A percentile compares a stretch with the other conserved stretches of the same genome.
Conservation (phyloP, 2,329 filamentous ascomycete genomes). For the Bipolaris cookei region DNA sequence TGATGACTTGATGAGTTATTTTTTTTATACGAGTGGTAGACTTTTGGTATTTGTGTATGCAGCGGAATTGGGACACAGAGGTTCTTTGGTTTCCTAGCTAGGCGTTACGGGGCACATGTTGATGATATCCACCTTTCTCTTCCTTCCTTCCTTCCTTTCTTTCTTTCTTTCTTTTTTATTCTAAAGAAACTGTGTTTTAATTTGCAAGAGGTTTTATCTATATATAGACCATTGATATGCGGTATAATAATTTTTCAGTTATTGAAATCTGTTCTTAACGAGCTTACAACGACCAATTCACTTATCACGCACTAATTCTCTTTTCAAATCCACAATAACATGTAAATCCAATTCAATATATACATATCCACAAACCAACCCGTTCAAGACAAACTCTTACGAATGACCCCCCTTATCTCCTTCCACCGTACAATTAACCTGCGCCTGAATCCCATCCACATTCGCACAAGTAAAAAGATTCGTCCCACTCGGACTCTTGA, state of each 20-base stretch:
- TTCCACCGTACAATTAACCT: slow-evolving; percentile 39
- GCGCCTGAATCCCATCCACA: slow-evolving; percentile 36
- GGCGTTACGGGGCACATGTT: background rate
- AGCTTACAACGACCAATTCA: too few relatives aligned
- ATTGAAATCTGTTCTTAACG: too few relatives aligned
- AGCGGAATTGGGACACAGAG: background rate
- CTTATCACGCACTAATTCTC: too few relatives aligned
- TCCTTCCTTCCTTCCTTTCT: background rate
- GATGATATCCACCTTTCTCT: background rate
- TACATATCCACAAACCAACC: too few relatives aligned
- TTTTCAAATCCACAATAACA: too few relatives aligned
- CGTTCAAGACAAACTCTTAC: background rate
- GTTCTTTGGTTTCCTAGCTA: background rate
- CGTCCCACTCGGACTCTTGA: slow-evolving; percentile 56
- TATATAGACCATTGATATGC: too few relatives aligned
- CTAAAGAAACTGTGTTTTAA: background rate
- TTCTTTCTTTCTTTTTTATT: background rate
- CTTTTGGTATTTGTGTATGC: background rate
- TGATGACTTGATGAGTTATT: background rate
- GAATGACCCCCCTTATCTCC: slow-evolving; percentile 31
- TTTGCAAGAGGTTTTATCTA: too few relatives aligned
- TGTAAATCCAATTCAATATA: background rate
- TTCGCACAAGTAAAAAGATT: slow-evolving; percentile 55
- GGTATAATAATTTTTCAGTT: background rate
- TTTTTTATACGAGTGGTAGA: background rate